Evolutionary conservation across 768 basidiomycete species (phyloP).

Genomic region (Pholiota molesta): DNA sequence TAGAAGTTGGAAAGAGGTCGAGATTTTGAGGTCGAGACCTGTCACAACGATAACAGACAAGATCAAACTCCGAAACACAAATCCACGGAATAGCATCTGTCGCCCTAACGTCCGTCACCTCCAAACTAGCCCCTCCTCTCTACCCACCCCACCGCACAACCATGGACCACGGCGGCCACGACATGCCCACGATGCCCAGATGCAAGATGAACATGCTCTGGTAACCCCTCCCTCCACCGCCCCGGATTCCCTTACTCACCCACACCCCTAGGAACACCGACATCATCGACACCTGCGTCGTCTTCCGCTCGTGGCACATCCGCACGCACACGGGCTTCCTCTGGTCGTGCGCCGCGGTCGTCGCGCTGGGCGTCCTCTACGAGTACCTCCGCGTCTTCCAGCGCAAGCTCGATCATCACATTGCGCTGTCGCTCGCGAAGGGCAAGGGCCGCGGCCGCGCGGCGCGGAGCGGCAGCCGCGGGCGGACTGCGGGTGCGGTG

Average conservation of each 20-base stretch:
- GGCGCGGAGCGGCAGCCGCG: constrained; percentile 25
- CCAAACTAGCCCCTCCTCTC: not conserved
- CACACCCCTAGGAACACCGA: constrained; percentile 65
- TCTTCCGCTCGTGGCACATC: constrained; percentile 82
- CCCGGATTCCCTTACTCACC: no score
- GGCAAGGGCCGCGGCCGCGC: constrained; percentile 43
- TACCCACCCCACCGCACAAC: not conserved
- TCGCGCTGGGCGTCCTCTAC: constrained; percentile 70
- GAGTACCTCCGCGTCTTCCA: constrained; percentile 77
- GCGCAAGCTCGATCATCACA: constrained; percentile 56
- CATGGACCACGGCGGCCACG: constrained; percentile 52
- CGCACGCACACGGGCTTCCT: constrained; percentile 55
- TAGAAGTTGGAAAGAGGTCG: no score
- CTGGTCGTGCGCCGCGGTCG: constrained; percentile 66
- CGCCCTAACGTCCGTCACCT: not conserved
- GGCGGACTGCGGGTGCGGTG: constrained; percentile 13
- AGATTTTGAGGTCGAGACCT: no score
- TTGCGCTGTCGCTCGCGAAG: constrained; percentile 56
- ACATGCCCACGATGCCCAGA: constrained; percentile 47
- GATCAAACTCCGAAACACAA: not conserved
- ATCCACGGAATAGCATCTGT: not conserved
- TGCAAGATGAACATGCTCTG: constrained; percentile 88
- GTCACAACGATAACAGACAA: no score
- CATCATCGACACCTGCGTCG: constrained; percentile 78
- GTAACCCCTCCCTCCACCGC: constrained; percentile 29